Evolutionary conservation across 208 protist species (phyloP), one percentile per base, ranked within the genome.

Genomic region (Tritrichomonas musculus): DNA sequence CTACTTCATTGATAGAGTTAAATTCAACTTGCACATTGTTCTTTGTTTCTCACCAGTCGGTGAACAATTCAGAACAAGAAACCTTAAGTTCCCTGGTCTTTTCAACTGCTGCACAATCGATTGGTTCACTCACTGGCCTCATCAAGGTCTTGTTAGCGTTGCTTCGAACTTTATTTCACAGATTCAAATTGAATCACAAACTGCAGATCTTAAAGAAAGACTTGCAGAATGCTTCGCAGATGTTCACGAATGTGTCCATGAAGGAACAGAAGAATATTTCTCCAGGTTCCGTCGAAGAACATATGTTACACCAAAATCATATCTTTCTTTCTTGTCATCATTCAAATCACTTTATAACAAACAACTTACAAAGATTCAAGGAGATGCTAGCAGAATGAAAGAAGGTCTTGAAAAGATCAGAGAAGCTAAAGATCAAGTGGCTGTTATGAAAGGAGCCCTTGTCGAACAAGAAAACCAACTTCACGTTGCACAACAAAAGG

Each of bases 121-220:
- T 95, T 99, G 98, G 98, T 99, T 99, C 97, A 97, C 98, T 94
- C 97, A 97, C 80, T 99, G 98, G 98, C 98, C 98, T 27, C 96
- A 97, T 94, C 96, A 98, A 95, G 98, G 97, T 30, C 94, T 99
- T 47, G 27, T 93, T 36, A 94, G 93, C 0, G 96, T 97, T 41
- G 94, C 94, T 0, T 92, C 93, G 41, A 92, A 94, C 55, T 97
- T 97, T 94, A 72, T 97, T 4, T 82, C 25, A 39, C 94, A 95
- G 41, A 92, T 93, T n/a, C 93, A 95, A 22, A 94, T 95, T 41
- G 17, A 93, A 17, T 44, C 77, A 39, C 44, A 88, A 39, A 92
- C n/a, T 9, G 36, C 20, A 0, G 94, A 95, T 33, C 92, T 96
- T 41, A 94, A 94, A 55, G 3, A 84, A 36, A n/a, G 22, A 30